phyloP scores from a whole-genome alignment of 2,329 filamentous ascomycete species.

The Curvularia sp. region DNA sequence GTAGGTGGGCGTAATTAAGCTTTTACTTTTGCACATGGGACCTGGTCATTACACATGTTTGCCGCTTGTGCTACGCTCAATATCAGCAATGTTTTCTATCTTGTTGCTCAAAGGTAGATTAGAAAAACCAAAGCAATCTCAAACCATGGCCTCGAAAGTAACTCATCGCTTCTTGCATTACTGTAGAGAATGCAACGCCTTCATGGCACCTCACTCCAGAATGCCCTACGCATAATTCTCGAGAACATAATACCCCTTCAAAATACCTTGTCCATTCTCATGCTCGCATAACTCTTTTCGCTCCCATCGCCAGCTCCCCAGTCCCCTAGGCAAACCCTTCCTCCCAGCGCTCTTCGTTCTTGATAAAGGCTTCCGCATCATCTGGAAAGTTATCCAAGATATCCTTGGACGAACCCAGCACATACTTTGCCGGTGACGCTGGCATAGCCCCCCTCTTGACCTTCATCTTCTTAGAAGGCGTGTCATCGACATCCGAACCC shows the following conservation, averaged over 20 bases:
- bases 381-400: conserved; percentile 14
- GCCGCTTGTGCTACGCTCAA: background rate
- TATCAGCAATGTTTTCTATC: background rate
- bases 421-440: conserved; percentile 26
- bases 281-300: background rate
- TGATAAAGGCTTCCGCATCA: conserved; percentile 25
- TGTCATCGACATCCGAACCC: conserved; percentile 14
- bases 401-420: background rate
- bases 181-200: background rate
- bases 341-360: conserved; percentile 20
- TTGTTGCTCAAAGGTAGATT: background rate
- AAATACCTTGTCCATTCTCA: background rate
- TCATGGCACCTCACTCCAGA: background rate
- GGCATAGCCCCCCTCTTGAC: conserved; percentile 32
- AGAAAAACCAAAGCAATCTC: background rate
- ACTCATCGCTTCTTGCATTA: background rate
- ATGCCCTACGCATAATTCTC: background rate
- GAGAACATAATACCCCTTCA: background rate
- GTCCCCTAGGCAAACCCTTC: conserved; percentile 2
- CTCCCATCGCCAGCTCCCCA: background rate
- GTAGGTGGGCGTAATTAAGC: background rate
- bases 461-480: conserved; percentile 3
- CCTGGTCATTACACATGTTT: background rate
- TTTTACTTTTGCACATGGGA: background rate
- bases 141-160: background rate